Base-by-base conservation (phyloP, 495 filamentous ascomycete species). In the Aspergillus cristatus region DNA sequence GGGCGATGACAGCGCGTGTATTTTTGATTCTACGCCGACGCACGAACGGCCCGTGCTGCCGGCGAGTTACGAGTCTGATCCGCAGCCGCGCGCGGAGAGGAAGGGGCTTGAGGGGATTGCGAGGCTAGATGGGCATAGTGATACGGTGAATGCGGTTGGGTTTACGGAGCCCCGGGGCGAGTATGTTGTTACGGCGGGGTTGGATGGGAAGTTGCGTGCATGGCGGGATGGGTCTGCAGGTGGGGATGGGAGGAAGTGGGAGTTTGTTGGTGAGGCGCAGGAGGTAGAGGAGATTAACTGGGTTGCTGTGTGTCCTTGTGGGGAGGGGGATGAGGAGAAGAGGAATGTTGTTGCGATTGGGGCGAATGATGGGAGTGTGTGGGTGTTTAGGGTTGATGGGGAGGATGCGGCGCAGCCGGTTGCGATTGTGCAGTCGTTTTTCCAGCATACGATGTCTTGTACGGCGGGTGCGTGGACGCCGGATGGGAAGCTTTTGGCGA, bases 241-340 rank as follows among this genome's bases (percentile, higher is more conserved):
- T 42, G 57, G 55, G 41, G 55, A 53, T 0, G 72, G 70, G 2
- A 44, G 55, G 12, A 53, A 54, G 18, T 86, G 79, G 74, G 60
- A 67, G 26, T 84, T 84, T 55, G 54, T 84, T 3, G 78, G 70
- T 14, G 78, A 82, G 48, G 71, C 75, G 1, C 78, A 84, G 62
- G 93, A 99, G 58, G 89, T 94, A 1, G 81, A 90, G 43, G 90
- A 96, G 58, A 81, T 99, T 43, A 93, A 93, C 67, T 99, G 89
- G 86, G 60, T 97, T 5, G 57, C 71, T 0, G 68, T 85, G 0
- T 94, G 84, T 54, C 90, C 90, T 2, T 70, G 73, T 14, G 57
- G 71, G 13, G 59, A 65, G 7, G 59, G 57, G 71, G 31, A 71
- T 63, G 38, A 79, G 7, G 67, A 63, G 12, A 73, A 82, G 53